Base-by-base conservation (phyloP, 495 filamentous ascomycete genomes). In the Talaromyces nanjingensis region DNA sequence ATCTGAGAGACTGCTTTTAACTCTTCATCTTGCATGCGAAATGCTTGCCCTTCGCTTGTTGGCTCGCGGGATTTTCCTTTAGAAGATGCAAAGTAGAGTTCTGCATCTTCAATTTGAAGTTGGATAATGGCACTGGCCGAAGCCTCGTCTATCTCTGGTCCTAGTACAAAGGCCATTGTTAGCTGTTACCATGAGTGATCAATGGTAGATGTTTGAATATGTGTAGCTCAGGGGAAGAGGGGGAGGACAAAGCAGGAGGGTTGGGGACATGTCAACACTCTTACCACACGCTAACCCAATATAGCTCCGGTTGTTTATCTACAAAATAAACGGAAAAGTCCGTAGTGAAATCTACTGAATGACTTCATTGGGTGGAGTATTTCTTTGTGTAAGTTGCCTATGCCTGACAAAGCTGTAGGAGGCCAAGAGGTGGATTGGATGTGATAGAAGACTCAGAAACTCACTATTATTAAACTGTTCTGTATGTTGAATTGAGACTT, bases 31-130 rank as follows among this genome's bases (percentile, higher is more conserved):
- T 65, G 64, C 27, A 65, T 6, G 1, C 53, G 64, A 33, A 68
- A 62, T 22, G 66, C 66, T 6, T 63, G 18, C 39, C 65, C 66
- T 53, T 64, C 63, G 57, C 65, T 62, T 57, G 64, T 68, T 9
- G 61, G 63, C 2, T 62, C 49, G 3, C 56, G 24, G 14, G 27
- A 59, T 37, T 59, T 59, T 8, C 56, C 56, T 8, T 59, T 59
- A 6, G 56, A 37, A 0, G 29, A 2, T 33, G 29, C 27, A 14
- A 34, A 59, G 27, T 59, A 59, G n/a, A 16, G 56, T 12, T 24
- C 56, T 31, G 25, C 56, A 33, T 59, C 56, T 20, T 59, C 25
- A 34, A 31, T 12, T 20, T 39, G 56, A 16, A 59, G n/a, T 37
- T 59, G 56, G 7, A 59, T 12, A 2, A 59, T 59, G 7, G 37